Base-by-base conservation (phyloP, 805 yeast species). In the Wickerhamiella qilinensis region DNA sequence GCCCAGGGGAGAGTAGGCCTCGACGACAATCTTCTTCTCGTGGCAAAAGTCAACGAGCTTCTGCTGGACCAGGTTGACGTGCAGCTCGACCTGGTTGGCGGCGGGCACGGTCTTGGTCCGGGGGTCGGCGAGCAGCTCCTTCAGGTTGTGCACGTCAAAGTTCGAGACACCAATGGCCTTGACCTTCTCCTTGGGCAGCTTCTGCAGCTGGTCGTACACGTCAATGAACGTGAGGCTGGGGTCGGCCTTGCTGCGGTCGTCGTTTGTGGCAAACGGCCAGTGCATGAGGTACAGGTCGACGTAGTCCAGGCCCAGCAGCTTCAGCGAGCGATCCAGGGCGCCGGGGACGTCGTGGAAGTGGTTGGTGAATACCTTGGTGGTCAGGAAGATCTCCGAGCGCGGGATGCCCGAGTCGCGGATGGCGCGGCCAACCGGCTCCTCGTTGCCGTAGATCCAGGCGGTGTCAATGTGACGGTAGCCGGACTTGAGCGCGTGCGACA, bases 1-100 rank as follows among this genome's bases (percentile, higher is more conserved):
- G 7, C 86, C 88, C 43, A 81, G 67, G 29, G 93, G 91, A 21
- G 83, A 73, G 57, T 79, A 82, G 6, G 88, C 91, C 52, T 78
- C 79, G 37, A 76, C 56, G 21, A 62, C 54, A 45, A 77, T 74
- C 40, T 65, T 70, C 40, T 78, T 60, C 20, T 57, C 53, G 38
- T 63, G 57, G 56, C 74, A 66, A 58, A 54, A 75, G 22, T 69
- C 67, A 33, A 68, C 55, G 45, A 81, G 62, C 42, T 75, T 73
- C 8, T 55, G 61, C 55, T 79, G 86, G 27, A 82, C 81, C 38
- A 76, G 64, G 45, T 67, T 65, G 36, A 85, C 84, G 56, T 81
- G 91, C 40, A 72, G 58, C 60, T 82, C 93, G 42, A 78, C 65
- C 62, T 82, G 93, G 59, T 76, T 73, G 19, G 65, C 71, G n/a